Evolutionary conservation across 1,284 basidiomycete species (phyloP), one percentile per base, ranked within the genome.

Genomic region (Heterobasidion parviporum): DNA sequence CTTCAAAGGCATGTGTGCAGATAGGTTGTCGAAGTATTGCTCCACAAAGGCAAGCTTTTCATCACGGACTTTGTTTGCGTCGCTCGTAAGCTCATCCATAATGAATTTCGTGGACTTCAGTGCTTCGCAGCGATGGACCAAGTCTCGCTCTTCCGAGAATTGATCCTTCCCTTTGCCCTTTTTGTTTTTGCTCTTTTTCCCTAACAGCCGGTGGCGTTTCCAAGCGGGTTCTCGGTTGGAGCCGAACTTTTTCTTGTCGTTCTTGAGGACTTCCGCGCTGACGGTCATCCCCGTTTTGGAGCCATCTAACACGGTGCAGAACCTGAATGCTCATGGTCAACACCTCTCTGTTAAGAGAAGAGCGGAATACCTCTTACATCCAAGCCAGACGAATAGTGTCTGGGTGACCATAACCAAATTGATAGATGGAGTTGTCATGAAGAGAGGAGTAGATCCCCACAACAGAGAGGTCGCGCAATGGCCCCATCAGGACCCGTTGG

Each of bases 281-380:
- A 84, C 73, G 1, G 68, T 72, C 50, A 81, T 68, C 0, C 83
- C 83, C n/a, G 79, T 81, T 63, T 86, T 85, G 7, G 74, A 64
- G 1, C 80, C 79, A 61, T 87, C 84, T 2, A 87, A 73, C 6
- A 78, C 70, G 44, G 74, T 76, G 60, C 78, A 81, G 61, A 85
- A 87, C 70, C 83, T 86, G 41, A 8, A 16, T 53, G 50, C 26
- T 32, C 34, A 38, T 54, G 20, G 52, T 45, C 26, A 26, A 26
- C 26, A 26, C 5, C 6, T 6, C 26, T 26, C 26, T 26, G 8
- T 48, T 50, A 7, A n/a, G 32, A 32, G 16, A n/a, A 16, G 26
- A 32, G 36, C 10, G 15, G 6, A 35, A 14, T 14, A 15, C 26
- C 6, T 71, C 79, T 60, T 58, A 85, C 83, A 83, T 81, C 59